A percentile compares a stretch with the other conserved stretches of the same genome.
These are phyloP conservation scores for Moelleriella libera DNA, from an alignment of 2,329 filamentous ascomycete species.

Conservation along the genomic window DNA sequence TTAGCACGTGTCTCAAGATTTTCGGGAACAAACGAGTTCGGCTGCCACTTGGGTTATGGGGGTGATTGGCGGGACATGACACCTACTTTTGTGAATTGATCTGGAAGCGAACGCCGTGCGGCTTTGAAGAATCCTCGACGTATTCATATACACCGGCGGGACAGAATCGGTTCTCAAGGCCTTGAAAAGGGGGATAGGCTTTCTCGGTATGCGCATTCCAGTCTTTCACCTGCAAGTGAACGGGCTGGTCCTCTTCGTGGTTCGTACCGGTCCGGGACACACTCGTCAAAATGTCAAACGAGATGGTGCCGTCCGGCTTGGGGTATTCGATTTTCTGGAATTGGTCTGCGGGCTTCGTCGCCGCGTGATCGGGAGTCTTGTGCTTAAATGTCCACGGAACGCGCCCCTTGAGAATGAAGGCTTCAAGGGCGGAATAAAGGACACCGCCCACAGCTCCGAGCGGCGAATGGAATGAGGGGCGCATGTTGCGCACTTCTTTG, in stretches of 20 bases:
- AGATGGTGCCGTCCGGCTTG: slow-evolving; percentile 90
- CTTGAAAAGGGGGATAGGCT: slow-evolving; percentile 79
- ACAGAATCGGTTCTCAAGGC: slow-evolving; percentile 91
- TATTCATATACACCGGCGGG: slow-evolving; percentile 98
- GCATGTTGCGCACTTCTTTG: slow-evolving; percentile 92
- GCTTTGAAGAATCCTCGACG: slow-evolving; percentile 78
- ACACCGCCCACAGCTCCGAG: slow-evolving; percentile 84
- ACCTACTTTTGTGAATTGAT: slow-evolving; percentile 96
- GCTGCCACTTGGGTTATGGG: too few species aligned
- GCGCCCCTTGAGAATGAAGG: slow-evolving; percentile 72
- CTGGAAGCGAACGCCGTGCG: slow-evolving; percentile 84
- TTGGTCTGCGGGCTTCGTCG: slow-evolving; percentile 67
- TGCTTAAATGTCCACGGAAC: slow-evolving; percentile 90
- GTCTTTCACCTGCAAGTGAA: slow-evolving; percentile 87
- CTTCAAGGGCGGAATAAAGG: slow-evolving; percentile 84
- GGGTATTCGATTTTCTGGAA: slow-evolving; percentile 88
- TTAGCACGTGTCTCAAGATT: neutral
- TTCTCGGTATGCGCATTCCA: slow-evolving; percentile 81
- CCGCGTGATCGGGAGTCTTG: slow-evolving; percentile 59
- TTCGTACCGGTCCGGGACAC: slow-evolving; percentile 94
- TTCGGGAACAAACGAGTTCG: neutral
- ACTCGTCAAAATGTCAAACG: slow-evolving; percentile 90
- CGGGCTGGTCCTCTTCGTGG: slow-evolving; percentile 96
- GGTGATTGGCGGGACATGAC: too few species aligned
- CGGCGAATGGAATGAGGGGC: slow-evolving; percentile 80